Percentiles rank a stretch among this genome's conserved stretches.
These are phyloP conservation scores for Chloris gayana DNA, from an alignment of 176 grass and related monocot genomes.

Conservation along the genomic window DNA sequence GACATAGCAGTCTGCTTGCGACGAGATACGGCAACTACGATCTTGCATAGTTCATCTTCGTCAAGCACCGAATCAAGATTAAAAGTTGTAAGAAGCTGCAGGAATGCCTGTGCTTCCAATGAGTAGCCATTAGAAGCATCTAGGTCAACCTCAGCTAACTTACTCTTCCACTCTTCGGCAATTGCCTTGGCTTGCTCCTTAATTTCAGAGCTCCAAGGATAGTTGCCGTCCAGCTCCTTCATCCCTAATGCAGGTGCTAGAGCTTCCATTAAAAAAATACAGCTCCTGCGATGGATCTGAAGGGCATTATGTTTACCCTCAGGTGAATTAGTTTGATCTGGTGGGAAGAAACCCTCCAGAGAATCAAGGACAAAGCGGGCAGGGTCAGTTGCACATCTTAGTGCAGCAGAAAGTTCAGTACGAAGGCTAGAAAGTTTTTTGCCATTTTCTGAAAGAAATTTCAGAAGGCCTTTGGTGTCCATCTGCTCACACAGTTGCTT, in stretches of 20 bases:
- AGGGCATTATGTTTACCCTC: conserved; percentile 52
- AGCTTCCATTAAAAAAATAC: conserved; percentile 87
- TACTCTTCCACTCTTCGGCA: conserved; percentile 83
- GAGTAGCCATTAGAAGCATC: conserved; percentile 85
- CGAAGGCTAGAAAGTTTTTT: conserved; percentile 66
- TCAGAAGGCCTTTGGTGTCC: conserved; percentile 81
- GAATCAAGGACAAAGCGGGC: conserved; percentile 81
- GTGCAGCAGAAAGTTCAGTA: conserved; percentile 69
- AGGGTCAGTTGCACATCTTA: conserved; percentile 87
- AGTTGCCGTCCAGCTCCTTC: conserved; percentile 51
- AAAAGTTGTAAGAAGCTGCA: conserved; percentile 87
- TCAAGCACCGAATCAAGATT: conserved; percentile 75
- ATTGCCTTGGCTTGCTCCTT: conserved; percentile 76
- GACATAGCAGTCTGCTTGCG: conserved; percentile 70
- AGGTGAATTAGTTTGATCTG: conserved; percentile 49
- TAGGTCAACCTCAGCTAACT: conserved; percentile 72
- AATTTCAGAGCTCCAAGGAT: conserved; percentile 88
- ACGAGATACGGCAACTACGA: conserved; percentile 84
- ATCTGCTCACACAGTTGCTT: conserved; percentile 89
- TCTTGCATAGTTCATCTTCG: conserved; percentile 88
- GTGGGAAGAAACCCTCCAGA: conserved; percentile 79
- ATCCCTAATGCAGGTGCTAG: conserved; percentile 53
- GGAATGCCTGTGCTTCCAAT: conserved; percentile 87
- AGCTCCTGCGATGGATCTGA: conserved; percentile 76
- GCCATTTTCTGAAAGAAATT: conserved; percentile 74